Evolutionary conservation across 257 asterid genomes (phyloP).

Genomic region (Gynochthodes officinalis): DNA sequence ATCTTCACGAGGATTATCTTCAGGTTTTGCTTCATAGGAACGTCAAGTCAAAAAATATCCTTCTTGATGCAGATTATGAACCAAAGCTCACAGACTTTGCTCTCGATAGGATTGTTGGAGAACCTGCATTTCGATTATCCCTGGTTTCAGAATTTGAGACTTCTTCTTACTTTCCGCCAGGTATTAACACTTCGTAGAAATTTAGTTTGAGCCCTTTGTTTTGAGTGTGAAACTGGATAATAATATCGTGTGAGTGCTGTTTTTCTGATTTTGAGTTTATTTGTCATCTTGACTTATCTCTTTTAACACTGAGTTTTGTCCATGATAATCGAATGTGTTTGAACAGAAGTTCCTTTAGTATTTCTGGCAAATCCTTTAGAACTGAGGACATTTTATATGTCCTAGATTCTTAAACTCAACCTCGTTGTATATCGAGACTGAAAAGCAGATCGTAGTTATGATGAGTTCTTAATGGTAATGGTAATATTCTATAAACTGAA

Average conservation of each 20-base stretch:
- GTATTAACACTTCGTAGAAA: conserved; percentile 26
- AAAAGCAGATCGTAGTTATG: background rate
- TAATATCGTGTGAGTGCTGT: background rate
- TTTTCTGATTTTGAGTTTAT: background rate
- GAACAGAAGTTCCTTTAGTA: background rate
- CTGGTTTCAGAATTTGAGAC: conserved; percentile 48
- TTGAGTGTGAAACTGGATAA: background rate
- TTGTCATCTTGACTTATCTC: background rate
- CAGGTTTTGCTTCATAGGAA: conserved; percentile 74
- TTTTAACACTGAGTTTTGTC: background rate
- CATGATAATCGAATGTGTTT: background rate
- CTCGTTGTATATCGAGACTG: background rate
- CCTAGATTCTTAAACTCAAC: background rate
- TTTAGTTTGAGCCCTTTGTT: background rate
- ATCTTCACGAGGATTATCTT: conserved; percentile 71
- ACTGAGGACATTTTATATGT: background rate
- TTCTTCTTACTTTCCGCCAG: conserved; percentile 79
- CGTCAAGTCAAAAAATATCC: conserved; percentile 62
- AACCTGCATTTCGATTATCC: conserved; percentile 42
- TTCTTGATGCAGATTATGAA: conserved; percentile 64
- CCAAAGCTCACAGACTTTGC: conserved; percentile 79
- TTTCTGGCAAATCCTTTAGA: background rate
- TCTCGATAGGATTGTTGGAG: conserved; percentile 64
- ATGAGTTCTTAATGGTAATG: background rate
- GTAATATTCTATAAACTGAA: too few species aligned